phyloP scores from a whole-genome alignment of 352 stramenopile species.

The Plasmopara muralis region DNA sequence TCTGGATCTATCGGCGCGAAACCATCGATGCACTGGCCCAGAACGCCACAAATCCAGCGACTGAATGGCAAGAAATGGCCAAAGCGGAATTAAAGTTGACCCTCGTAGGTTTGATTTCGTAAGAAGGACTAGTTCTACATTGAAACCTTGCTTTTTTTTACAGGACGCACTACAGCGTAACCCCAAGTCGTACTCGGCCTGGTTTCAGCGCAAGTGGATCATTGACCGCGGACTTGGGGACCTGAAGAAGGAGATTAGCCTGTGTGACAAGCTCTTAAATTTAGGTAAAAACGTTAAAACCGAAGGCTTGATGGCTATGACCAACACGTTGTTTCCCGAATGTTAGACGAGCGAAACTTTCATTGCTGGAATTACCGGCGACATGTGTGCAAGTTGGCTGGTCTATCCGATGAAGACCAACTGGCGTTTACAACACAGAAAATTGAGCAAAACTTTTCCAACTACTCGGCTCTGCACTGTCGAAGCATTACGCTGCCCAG shows the following conservation, averaged over 20 bases:
- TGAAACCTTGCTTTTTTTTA: neutral
- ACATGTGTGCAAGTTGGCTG: slow-evolving; percentile 55
- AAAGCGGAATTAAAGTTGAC: slow-evolving; percentile 88
- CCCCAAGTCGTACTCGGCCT: slow-evolving; percentile 95
- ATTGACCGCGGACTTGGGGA: slow-evolving; percentile 63
- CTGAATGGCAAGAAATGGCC: slow-evolving; percentile 40
- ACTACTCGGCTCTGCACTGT: slow-evolving; percentile 91
- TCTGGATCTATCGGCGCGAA: slow-evolving; percentile 96
- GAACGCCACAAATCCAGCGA: slow-evolving; percentile 18
- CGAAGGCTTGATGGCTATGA: no score
- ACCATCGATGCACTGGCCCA: slow-evolving; percentile 56
- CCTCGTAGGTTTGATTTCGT: slow-evolving; percentile 10
- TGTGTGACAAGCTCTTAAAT: slow-evolving; percentile 69
- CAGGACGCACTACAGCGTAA: slow-evolving; percentile 92
- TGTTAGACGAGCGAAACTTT: slow-evolving; percentile 97
- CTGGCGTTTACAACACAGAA: slow-evolving; percentile 93
- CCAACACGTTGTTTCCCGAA: neutral
- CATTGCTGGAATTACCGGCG: slow-evolving; percentile 98
- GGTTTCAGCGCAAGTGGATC: slow-evolving; percentile 86
- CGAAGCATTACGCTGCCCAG: slow-evolving; percentile 47
- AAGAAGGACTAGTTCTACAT: no score
- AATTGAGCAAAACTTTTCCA: slow-evolving; percentile 98
- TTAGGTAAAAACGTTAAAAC: slow-evolving; percentile 45
- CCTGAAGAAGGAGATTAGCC: slow-evolving; percentile 62
- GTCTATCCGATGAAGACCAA: slow-evolving; percentile 59